Conservation (phyloP, 768 basidiomycete genomes). For the Boletus rubropictus region DNA sequence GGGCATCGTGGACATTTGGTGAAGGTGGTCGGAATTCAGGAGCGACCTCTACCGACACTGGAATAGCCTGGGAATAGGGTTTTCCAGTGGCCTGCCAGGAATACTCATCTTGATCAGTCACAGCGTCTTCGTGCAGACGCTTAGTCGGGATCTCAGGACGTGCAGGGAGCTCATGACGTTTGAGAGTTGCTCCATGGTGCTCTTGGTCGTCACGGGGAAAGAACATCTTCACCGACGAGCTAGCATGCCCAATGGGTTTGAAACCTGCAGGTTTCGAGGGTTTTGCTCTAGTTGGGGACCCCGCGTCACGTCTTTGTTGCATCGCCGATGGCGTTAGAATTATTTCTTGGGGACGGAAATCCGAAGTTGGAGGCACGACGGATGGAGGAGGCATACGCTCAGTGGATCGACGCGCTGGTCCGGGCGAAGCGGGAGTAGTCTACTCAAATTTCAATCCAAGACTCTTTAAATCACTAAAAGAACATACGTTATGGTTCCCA, state of each 20-base stretch:
- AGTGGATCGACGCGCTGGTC: conserved; percentile 16
- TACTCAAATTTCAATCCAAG: conserved; percentile 14
- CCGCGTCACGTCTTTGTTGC: conserved; percentile 15
- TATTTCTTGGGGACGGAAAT: conserved; percentile 13
- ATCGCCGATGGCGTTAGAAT: conserved; percentile 4
- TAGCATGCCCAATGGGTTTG: conserved; percentile 56
- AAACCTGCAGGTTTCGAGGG: conserved; percentile 46
- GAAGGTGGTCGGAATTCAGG: conserved; percentile 17
- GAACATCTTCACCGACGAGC: conserved; percentile 62
- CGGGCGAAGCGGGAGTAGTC: conserved; percentile 20
- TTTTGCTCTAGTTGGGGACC: conserved; percentile 18
- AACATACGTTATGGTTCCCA: conserved; percentile 33
- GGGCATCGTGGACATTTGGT: conserved; percentile 15
- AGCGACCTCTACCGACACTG: conserved; percentile 4
- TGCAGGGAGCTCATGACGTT: conserved; percentile 12
- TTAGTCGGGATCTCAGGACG: conserved; percentile 27
- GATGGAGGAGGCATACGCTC: conserved; percentile 34
- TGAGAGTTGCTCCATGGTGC: conserved; percentile 27
- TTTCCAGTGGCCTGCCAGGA: conserved; percentile 4
- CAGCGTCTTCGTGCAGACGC: conserved; percentile 22
- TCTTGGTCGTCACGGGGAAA: conserved; percentile 80
- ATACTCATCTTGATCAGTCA: conserved; percentile 19
- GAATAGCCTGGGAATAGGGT: not conserved
- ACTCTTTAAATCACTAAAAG: not conserved
- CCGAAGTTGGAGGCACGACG: conserved; percentile 18